Evolutionary conservation across 2,329 filamentous ascomycete genomes (phyloP).

Genomic region (Aureobasidium zeae): DNA sequence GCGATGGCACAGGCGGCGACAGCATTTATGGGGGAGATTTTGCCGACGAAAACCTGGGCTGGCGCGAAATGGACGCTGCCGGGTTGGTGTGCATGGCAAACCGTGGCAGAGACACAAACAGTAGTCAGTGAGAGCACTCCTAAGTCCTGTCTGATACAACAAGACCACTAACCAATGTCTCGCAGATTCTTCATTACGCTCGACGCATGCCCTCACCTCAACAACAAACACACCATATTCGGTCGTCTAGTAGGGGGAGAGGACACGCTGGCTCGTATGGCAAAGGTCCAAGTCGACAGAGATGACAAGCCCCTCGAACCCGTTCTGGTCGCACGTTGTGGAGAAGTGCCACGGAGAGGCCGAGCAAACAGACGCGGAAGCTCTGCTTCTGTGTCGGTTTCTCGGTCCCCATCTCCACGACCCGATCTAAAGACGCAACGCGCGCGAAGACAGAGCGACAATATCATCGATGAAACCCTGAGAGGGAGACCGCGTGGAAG

Average conservation of each 20-base stretch:
- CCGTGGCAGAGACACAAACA: constrained; percentile 33
- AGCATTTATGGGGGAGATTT: constrained; percentile 35
- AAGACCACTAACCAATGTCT: background rate
- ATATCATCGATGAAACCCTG: constrained; percentile 29
- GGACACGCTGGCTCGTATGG: constrained; percentile 28
- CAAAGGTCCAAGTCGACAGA: constrained; percentile 31
- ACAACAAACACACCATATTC: constrained; percentile 36
- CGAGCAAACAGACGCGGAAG: constrained; percentile 17
- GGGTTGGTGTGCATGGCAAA: constrained; percentile 36
- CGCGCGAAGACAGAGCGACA: constrained; percentile 28
- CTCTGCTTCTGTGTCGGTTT: constrained; percentile 10
- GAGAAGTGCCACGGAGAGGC: constrained; percentile 30
- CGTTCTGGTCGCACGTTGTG: constrained; percentile 31
- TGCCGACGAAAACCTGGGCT: constrained; percentile 35
- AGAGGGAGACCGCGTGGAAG: constrained; percentile 28
- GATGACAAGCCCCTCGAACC: constrained; percentile 29
- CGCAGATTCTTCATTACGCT: constrained; percentile 36
- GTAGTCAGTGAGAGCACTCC: constrained; percentile 29
- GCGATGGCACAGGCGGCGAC: constrained; percentile 33
- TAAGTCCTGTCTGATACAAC: no score
- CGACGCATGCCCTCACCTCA: constrained; percentile 31
- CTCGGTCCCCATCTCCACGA: constrained; percentile 20
- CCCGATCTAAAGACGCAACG: constrained; percentile 19
- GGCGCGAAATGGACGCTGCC: constrained; percentile 33
- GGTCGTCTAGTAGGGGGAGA: constrained; percentile 32